Evolutionary conservation across 1,284 basidiomycete genomes (phyloP).

Genomic region (Prillingera fragicola): DNA sequence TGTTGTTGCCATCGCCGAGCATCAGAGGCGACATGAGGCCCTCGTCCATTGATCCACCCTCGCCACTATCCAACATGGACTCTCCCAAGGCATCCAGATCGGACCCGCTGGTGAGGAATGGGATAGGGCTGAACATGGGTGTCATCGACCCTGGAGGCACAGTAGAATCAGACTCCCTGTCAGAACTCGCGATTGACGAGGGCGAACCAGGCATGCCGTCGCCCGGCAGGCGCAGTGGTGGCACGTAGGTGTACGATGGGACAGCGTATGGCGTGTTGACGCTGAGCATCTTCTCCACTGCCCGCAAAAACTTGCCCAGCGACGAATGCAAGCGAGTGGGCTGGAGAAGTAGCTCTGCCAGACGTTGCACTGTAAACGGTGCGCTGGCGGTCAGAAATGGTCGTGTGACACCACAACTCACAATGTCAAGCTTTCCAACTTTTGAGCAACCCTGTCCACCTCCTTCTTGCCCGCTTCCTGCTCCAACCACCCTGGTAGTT

Average conservation of each 20-base stretch:
- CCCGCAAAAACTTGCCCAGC: conserved; percentile 84
- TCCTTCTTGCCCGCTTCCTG: conserved; percentile 60
- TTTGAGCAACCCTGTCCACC: conserved; percentile 57
- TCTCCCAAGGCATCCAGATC: conserved; percentile 16
- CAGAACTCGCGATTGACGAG: conserved; percentile 1
- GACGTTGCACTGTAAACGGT: conserved; percentile 87
- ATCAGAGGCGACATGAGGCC: conserved; percentile 39
- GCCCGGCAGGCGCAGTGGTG: conserved; percentile 6
- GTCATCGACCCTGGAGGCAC: conserved; percentile 40
- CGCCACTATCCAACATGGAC: conserved; percentile 9
- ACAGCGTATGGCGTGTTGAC: conserved; percentile 62
- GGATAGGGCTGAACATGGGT: conserved; percentile 48
- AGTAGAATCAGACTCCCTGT: conserved; percentile 22
- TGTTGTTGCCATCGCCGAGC: conserved; percentile 19
- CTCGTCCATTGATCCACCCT: conserved; percentile 17
- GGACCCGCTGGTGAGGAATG: conserved; percentile 31
- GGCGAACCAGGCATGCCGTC: background rate
- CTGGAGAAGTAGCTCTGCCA: conserved; percentile 74
- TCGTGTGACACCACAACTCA: conserved; percentile 18
- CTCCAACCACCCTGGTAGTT: conserved; percentile 53
- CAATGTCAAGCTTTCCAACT: conserved; percentile 63
- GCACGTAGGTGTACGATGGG: conserved; percentile 33
- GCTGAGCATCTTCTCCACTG: conserved; percentile 74
- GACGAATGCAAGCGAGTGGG: conserved; percentile 69
- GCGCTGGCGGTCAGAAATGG: conserved; percentile 55